These are phyloP conservation scores for Plasmodium inui DNA, from an alignment of 169 alveolate species.

Conservation along the genomic window DNA sequence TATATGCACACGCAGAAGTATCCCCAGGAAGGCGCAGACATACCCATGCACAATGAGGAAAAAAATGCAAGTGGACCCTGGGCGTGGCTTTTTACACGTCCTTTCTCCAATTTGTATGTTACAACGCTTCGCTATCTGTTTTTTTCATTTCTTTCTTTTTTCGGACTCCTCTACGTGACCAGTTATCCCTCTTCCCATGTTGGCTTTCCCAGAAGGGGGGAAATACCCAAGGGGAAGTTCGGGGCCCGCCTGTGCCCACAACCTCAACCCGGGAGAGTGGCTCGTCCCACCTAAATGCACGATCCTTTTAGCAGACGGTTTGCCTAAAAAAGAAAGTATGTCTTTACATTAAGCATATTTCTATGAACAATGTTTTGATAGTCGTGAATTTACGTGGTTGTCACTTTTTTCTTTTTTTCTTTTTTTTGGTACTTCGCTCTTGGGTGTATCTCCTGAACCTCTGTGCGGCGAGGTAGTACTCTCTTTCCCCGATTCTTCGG, in stretches of 20 bases:
- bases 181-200: not conserved
- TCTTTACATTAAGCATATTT: slow-evolving; percentile 14
- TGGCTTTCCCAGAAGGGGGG: not conserved
- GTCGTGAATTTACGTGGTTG: not conserved
- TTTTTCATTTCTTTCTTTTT: no score
- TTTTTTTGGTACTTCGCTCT: not conserved
- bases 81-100: not conserved
- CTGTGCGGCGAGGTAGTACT: not conserved
- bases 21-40: not conserved
- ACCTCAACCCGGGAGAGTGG: not conserved
- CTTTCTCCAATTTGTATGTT: not conserved
- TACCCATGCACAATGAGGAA: not conserved
- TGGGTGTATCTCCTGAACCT: not conserved
- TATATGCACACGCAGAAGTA: no score
- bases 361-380: not conserved
- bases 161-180: not conserved
- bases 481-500: not conserved
- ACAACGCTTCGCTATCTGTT: not conserved
- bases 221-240: not conserved
- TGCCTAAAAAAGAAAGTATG: slow-evolving; percentile 46
- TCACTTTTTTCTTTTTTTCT: not conserved
- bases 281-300: not conserved
- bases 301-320: slow-evolving; percentile 18
- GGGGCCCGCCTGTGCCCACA: not conserved
- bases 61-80: not conserved